phyloP scores from a whole-genome alignment of 2,329 filamentous ascomycete genomes.

The Mariannaea elegans region DNA sequence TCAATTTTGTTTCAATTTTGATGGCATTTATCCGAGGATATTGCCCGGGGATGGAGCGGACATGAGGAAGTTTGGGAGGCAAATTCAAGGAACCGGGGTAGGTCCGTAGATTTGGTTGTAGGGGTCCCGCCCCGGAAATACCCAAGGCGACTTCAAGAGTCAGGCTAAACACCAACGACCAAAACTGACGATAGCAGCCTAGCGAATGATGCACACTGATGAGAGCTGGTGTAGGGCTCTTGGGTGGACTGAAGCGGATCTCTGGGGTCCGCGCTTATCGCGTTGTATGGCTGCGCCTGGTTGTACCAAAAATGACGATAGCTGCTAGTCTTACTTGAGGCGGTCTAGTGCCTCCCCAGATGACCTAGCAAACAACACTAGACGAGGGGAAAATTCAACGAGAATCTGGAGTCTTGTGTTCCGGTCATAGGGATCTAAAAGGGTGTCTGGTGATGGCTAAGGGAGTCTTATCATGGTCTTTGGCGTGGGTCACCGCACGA shows the following conservation, averaged over 20 bases:
- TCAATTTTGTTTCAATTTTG: no score
- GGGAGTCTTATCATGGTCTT: slow-evolving; percentile 34
- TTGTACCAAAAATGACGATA: slow-evolving; percentile 28
- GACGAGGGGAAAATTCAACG: slow-evolving; percentile 11
- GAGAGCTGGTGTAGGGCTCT: slow-evolving; percentile 20
- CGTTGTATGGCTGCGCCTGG: slow-evolving; percentile 35
- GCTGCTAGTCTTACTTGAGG: slow-evolving; percentile 20
- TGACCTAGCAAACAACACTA: slow-evolving; percentile 10
- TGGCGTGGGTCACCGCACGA: slow-evolving; percentile 18
- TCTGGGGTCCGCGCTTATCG: slow-evolving; percentile 43
- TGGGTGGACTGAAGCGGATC: slow-evolving; percentile 27
- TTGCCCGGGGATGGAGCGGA: slow-evolving; percentile 31
- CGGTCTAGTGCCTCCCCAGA: slow-evolving; percentile 26
- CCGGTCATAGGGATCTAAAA: slow-evolving; percentile 17
- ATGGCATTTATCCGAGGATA: slow-evolving; percentile 28
- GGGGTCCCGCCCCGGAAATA: slow-evolving; percentile 32
- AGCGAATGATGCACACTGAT: slow-evolving; percentile 24
- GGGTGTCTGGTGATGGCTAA: slow-evolving; percentile 26
- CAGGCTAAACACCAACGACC: neutral
- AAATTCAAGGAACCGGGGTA: slow-evolving; percentile 23
- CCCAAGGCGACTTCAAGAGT: slow-evolving; percentile 12
- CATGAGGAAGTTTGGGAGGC: slow-evolving; percentile 33
- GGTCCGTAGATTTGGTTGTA: slow-evolving; percentile 14
- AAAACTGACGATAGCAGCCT: slow-evolving; percentile 31
- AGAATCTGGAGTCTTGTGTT: slow-evolving; percentile 18